phyloP scores from a whole-genome alignment of 2,329 filamentous ascomycete species.

The Talaromyces verruculosus region DNA sequence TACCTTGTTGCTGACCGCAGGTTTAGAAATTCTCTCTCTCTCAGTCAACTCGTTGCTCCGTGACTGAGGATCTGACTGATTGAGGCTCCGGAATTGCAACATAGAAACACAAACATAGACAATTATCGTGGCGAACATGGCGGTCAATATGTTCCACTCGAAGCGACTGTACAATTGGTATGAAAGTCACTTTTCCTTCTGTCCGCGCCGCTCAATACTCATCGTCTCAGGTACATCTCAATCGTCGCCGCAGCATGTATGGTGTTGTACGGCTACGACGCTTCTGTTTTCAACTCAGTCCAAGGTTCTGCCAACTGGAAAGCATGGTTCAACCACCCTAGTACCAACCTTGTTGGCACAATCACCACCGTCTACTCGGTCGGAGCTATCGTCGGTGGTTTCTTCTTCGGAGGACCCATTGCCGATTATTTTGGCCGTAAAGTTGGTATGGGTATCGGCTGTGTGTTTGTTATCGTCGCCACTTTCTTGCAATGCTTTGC shows the following conservation, averaged over 20 bases:
- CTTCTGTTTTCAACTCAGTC: constrained; percentile 70
- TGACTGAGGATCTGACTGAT: neutral
- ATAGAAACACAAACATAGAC: neutral
- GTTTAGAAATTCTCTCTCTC: neutral
- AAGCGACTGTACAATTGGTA: constrained; percentile 20
- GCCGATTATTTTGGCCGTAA: constrained; percentile 64
- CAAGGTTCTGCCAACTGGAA: constrained; percentile 68
- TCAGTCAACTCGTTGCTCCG: neutral
- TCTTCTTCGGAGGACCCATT: constrained; percentile 66
- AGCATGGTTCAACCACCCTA: constrained; percentile 57
- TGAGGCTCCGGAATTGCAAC: neutral
- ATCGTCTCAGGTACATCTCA: constrained; percentile 58
- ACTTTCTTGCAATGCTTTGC: constrained; percentile 69
- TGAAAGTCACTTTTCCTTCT: neutral
- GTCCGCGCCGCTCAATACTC: neutral
- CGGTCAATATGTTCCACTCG: neutral
- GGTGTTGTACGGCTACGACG: constrained; percentile 74
- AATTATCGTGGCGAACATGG: constrained; percentile 2
- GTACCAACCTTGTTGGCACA: constrained; percentile 51
- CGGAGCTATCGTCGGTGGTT: constrained; percentile 67
- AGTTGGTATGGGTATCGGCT: constrained; percentile 64
- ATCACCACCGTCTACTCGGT: constrained; percentile 71
- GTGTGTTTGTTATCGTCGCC: constrained; percentile 64
- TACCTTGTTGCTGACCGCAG: neutral
- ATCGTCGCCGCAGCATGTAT: constrained; percentile 71